Base-by-base conservation (phyloP, 176 grass and related monocot species). In the Avena atlantica region DNA sequence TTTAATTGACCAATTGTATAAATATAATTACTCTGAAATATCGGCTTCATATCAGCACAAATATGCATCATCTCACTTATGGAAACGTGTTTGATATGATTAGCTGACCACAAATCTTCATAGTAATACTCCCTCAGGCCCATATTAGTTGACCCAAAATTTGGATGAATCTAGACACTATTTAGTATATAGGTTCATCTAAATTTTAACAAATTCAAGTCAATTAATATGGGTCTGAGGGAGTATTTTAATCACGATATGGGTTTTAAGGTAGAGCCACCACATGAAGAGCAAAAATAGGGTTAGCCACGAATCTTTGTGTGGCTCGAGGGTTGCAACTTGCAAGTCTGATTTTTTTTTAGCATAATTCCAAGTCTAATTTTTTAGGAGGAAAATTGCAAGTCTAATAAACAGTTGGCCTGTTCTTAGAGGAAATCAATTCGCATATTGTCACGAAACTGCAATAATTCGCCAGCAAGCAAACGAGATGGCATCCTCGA, bases 401-500 rank as follows among this genome's bases (percentile, higher is more conserved):
- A 61, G 59, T n/a, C n/a, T 61, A n/a, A 15, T 70, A 5, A n/a
- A 70, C 15, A 44, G 8, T n/a, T 70, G 68, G 37, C 69, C 6
- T 21, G 9, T 76, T 76, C 14, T 1, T 2, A 6, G 49, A 53
- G 24, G 49, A 76, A 76, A 52, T 10, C 73, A 76, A 76, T 3
- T 76, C 73, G 49, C 49, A 76, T 24, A 53, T 76, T 53, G 24
- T 53, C 73, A 53, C 21, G 49, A 53, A 76, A 53, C 73, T 16
- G 24, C 73, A 53, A 76, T 17, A 50, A 53, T 27, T 10, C 8
- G 73, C 73, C 73, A 76, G 49, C 72, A 12, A 67, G 25, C 27
- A 17, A 17, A 65, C 47, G 21, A 2, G 37, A 29, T 19, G 1
- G 24, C 58, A 49, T 49, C 75, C 82, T 57, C 36, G 82, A 85